phyloP scores from a whole-genome alignment of 202 grass and related monocot genomes.

The Thinopyrum obtusiflorum region DNA sequence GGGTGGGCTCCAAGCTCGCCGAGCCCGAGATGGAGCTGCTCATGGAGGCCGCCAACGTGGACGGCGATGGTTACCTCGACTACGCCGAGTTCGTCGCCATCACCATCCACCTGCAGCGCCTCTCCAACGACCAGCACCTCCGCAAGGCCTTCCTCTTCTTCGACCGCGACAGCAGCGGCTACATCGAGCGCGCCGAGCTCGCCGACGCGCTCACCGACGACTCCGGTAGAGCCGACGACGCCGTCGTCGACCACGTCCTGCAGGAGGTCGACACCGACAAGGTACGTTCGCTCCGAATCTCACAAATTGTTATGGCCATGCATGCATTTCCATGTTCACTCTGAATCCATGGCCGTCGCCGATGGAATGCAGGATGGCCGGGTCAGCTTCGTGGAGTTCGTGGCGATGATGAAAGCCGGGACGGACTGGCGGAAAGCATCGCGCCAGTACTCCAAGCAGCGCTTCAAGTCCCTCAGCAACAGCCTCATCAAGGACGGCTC shows the following conservation, averaged over 20 bases:
- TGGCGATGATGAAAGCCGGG: slow-evolving; percentile 92
- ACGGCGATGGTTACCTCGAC: slow-evolving; percentile 91
- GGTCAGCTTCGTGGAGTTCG: slow-evolving; percentile 81
- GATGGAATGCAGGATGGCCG: slow-evolving; percentile 49
- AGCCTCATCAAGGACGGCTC: slow-evolving; percentile 92
- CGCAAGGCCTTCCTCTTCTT: too few species aligned
- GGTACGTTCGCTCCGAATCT: slow-evolving; percentile 21
- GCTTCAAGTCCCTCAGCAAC: slow-evolving; percentile 78
- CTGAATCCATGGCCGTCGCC: not conserved
- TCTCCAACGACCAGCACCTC: too few species aligned
- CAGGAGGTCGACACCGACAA: too few species aligned
- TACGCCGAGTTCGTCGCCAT: slow-evolving; percentile 92
- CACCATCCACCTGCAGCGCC: too few species aligned
- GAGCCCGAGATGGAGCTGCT: slow-evolving; percentile 93
- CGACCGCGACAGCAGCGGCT: too few species aligned
- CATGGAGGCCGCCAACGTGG: slow-evolving; percentile 93
- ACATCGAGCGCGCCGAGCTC: too few species aligned
- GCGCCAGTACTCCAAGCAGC: slow-evolving; percentile 88
- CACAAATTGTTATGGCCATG: too few species aligned
- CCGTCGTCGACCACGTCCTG: too few species aligned
- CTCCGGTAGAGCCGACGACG: too few species aligned
- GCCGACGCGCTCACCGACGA: too few species aligned
- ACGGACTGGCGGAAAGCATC: slow-evolving; percentile 97
- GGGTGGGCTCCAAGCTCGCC: slow-evolving; percentile 74
- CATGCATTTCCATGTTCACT: too few species aligned